Conservation (phyloP, 257 asterid species). For the Solanum etuberosum region DNA sequence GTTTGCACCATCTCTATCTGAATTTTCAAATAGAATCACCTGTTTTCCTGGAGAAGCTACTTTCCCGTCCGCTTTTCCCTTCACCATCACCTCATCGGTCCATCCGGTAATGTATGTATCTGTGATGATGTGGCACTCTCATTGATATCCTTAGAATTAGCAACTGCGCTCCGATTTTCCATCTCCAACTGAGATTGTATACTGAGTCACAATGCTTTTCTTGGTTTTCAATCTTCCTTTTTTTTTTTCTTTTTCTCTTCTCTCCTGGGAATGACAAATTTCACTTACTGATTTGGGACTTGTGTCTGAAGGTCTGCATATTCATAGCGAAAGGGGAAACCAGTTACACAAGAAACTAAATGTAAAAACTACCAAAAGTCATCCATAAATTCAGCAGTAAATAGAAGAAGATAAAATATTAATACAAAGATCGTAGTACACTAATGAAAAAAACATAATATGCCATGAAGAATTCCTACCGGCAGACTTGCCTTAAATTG, state of each 20-base stretch:
- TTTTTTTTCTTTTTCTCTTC: conserved; percentile 17
- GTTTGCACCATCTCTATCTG: neutral
- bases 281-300: neutral
- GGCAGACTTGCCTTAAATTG: neutral
- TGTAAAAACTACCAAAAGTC: neutral
- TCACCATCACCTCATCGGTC: conserved; percentile 46
- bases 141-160: conserved; percentile 7
- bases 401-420: neutral
- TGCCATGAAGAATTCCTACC: neutral
- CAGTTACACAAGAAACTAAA: neutral
- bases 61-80: conserved; percentile 39
- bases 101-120: conserved; percentile 36
- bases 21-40: conserved; percentile 20
- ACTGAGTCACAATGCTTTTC: neutral
- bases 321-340: neutral
- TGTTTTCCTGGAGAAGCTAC: conserved; percentile 45
- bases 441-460: neutral
- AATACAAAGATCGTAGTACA: neutral
- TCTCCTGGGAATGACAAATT: conserved; percentile 9
- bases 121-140: conserved; percentile 5
- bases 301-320: neutral
- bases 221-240: neutral
- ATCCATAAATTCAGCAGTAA: neutral
- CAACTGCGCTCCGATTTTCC: neutral
- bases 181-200: neutral